Evolutionary conservation across 2,329 filamentous ascomycete genomes (phyloP).

Genomic region (Phoma sp.): DNA sequence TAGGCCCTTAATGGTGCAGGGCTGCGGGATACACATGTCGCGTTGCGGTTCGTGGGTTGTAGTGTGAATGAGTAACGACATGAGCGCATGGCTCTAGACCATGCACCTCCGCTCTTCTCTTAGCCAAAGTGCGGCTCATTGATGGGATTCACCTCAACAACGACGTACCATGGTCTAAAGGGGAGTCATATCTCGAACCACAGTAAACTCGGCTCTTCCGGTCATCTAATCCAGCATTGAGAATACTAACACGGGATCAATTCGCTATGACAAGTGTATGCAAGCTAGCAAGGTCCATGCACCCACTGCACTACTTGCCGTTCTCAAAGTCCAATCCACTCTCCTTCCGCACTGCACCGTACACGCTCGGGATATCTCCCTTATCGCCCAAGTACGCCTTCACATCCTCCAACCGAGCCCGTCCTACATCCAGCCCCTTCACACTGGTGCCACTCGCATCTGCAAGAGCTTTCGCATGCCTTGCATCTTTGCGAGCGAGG

Average conservation of each 20-base stretch:
- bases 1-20: conserved; percentile 12
- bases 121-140: conserved; percentile 8
- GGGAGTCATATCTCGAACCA: conserved; percentile 2
- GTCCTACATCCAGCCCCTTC: conserved; percentile 69
- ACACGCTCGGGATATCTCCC: conserved; percentile 83
- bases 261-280: conserved; percentile 15
- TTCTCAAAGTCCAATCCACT: conserved; percentile 74
- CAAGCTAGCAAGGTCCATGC: conserved; percentile 14
- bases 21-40: conserved; percentile 9
- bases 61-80: conserved; percentile 11
- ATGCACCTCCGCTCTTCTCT: conserved; percentile 9
- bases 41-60: conserved; percentile 11
- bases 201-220: conserved; percentile 13
- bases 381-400: conserved; percentile 71
- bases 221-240: conserved; percentile 12
- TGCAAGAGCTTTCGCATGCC: conserved; percentile 75
- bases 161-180: conserved; percentile 10
- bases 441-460: conserved; percentile 66
- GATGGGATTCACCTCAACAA: conserved; percentile 1
- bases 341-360: conserved; percentile 78
- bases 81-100: conserved; percentile 10
- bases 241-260: conserved; percentile 14
- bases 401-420: conserved; percentile 70
- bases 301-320: conserved; percentile 25
- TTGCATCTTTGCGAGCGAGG: conserved; percentile 80